Percentiles rank a stretch among this genome's conserved stretches.
Conservation (phyloP, 176 grass and related monocot genomes). For the Coix lacrymajobi region DNA sequence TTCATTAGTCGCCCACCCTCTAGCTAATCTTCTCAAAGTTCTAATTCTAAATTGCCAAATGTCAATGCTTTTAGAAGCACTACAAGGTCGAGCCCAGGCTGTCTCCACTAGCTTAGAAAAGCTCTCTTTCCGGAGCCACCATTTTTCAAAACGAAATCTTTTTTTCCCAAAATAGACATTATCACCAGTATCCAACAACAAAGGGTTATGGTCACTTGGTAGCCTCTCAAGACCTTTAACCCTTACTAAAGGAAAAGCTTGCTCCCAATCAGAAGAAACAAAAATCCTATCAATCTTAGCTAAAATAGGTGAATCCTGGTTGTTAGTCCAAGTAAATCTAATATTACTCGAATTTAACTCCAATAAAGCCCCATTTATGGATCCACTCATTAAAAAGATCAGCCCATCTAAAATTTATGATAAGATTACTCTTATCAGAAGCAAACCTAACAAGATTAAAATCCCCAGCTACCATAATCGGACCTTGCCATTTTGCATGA, state of each 20-base stretch:
- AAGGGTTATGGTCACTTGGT: neutral
- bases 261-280: neutral
- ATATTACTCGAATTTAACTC: neutral
- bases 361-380: neutral
- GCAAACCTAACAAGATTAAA: too few species aligned
- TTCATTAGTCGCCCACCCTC: neutral
- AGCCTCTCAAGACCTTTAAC: neutral
- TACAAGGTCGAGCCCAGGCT: accelerated
- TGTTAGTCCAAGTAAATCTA: neutral
- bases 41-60: neutral
- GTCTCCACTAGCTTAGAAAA: accelerated
- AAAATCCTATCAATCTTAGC: neutral
- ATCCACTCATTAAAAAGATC: neutral
- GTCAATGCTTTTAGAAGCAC: accelerated
- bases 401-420: neutral
- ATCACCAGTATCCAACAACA: accelerated
- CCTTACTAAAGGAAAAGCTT: accelerated
- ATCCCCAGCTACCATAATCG: too few species aligned
- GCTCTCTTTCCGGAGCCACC: neutral
- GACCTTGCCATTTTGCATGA: too few species aligned
- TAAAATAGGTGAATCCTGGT: neutral
- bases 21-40: neutral
- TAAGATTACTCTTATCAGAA: accelerated
- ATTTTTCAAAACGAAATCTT: neutral
- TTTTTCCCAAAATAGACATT: neutral